phyloP scores from a whole-genome alignment of 129 eudicot genomes.

The Calendula officinalis region DNA sequence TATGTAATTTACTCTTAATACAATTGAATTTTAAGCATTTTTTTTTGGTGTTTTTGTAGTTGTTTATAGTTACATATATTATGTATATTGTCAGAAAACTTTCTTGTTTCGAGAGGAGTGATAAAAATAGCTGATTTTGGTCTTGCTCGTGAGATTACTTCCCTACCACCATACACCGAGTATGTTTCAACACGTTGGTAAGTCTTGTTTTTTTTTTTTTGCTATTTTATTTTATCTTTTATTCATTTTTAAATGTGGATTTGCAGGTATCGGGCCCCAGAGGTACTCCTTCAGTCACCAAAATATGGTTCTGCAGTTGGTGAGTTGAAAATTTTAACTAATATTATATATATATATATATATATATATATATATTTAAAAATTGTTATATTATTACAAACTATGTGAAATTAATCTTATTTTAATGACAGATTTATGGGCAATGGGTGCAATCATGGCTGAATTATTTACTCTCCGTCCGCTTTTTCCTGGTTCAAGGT shows the following conservation, averaged over 20 bases:
- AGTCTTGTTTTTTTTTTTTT: constrained; percentile 26
- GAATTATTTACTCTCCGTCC: constrained; percentile 80
- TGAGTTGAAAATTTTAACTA: constrained; percentile 44
- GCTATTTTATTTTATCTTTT: too few species aligned
- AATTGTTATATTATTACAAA: neutral
- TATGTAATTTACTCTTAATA: too few species aligned
- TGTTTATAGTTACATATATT: neutral
- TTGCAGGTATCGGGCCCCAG: constrained; percentile 97
- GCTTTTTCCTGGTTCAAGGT: constrained; percentile 89
- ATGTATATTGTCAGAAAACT: constrained; percentile 53
- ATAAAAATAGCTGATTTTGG: constrained; percentile 96
- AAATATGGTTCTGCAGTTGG: constrained; percentile 88
- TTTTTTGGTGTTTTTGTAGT: neutral
- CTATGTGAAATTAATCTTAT: constrained; percentile 2
- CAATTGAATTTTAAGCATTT: neutral
- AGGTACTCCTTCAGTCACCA: constrained; percentile 80
- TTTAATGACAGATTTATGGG: constrained; percentile 74
- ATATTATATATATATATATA: too few species aligned
- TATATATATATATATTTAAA: too few species aligned
- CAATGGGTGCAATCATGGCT: constrained; percentile 93
- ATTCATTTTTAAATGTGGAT: neutral
- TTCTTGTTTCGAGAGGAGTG: constrained; percentile 67
- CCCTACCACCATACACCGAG: constrained; percentile 86
- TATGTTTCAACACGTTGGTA: constrained; percentile 98
- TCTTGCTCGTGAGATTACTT: constrained; percentile 89